These are phyloP conservation scores for Paratinospora sagittata DNA, from an alignment of 164 flowering plant species.

Conservation along the genomic window DNA sequence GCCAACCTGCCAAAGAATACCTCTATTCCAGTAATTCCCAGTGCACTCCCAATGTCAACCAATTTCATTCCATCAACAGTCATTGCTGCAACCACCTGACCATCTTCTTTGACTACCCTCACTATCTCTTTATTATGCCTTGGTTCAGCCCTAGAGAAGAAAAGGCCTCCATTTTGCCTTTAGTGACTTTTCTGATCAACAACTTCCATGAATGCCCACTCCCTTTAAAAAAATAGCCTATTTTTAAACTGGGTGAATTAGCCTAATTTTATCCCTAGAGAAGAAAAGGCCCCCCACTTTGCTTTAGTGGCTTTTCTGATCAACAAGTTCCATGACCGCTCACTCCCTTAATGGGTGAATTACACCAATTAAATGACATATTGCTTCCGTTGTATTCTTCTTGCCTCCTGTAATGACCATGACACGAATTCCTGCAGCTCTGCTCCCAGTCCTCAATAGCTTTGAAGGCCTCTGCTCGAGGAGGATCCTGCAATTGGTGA, in stretches of 20 bases:
- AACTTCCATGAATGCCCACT: too few relatives aligned
- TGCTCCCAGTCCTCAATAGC: conserved; percentile 58
- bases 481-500: conserved; percentile 67
- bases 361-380: conserved; percentile 42
- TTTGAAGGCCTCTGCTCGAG: conserved; percentile 42
- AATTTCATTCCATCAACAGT: conserved; percentile 93
- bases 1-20: too few relatives aligned
- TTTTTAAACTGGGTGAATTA: too few relatives aligned
- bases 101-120: conserved; percentile 74
- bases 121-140: conserved; percentile 81
- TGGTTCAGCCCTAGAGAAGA: conserved; percentile 77
- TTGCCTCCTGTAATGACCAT: conserved; percentile 55
- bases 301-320: too few relatives aligned
- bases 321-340: conserved; percentile 31
- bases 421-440: conserved; percentile 49
- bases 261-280: too few relatives aligned
- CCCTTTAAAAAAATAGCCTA: too few relatives aligned
- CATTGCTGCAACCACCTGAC: conserved; percentile 94
- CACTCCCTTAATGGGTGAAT: conserved; percentile 30
- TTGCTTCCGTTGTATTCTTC: conserved; percentile 46
- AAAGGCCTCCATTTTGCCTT: conserved; percentile 39
- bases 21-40: conserved; percentile 98
- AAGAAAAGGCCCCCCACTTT: too few relatives aligned
- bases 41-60: conserved; percentile 96
- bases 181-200: conserved; percentile 27